These are phyloP conservation scores for Ganoderma meredithae DNA, from an alignment of 1,284 basidiomycete genomes.

Conservation along the genomic window DNA sequence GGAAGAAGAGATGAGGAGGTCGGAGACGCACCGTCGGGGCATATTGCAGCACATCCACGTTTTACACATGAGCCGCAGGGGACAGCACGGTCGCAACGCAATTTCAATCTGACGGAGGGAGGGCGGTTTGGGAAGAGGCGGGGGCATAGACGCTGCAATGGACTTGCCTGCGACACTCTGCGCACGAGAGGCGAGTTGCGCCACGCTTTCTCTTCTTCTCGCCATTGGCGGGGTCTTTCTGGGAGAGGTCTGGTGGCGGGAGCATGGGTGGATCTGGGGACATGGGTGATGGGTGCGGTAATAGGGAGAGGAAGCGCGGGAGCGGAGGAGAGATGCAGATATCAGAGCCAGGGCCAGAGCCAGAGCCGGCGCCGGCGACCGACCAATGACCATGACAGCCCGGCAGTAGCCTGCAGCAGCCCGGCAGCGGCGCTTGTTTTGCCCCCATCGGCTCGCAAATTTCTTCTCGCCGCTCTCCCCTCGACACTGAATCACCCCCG, in stretches of 20 bases:
- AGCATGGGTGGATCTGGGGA: conserved; percentile 37
- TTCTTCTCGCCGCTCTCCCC: neutral
- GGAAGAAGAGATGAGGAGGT: conserved; percentile 12
- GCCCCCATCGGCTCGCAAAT: neutral
- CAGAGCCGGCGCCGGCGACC: no score
- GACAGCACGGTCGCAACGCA: conserved; percentile 76
- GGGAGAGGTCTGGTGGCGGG: conserved; percentile 41
- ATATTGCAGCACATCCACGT: conserved; percentile 80
- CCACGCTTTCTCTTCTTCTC: conserved; percentile 78
- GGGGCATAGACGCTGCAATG: conserved; percentile 17
- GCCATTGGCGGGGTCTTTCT: conserved; percentile 43
- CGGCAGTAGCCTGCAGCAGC: neutral
- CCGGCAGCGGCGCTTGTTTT: no score
- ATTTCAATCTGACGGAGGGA: conserved; percentile 60
- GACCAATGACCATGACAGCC: conserved; percentile 1
- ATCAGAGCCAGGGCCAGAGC: conserved; percentile 5
- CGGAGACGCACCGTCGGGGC: conserved; percentile 55
- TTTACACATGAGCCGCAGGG: conserved; percentile 71
- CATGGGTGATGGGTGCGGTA: conserved; percentile 34
- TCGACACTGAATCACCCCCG: neutral
- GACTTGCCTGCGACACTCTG: conserved; percentile 73
- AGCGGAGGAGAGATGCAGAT: conserved; percentile 13
- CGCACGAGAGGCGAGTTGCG: conserved; percentile 77
- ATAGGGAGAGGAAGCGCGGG: conserved; percentile 18
- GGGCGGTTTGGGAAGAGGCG: conserved; percentile 8